Conservation (phyloP, 768 basidiomycete genomes). For the Termitomyces sp. region DNA sequence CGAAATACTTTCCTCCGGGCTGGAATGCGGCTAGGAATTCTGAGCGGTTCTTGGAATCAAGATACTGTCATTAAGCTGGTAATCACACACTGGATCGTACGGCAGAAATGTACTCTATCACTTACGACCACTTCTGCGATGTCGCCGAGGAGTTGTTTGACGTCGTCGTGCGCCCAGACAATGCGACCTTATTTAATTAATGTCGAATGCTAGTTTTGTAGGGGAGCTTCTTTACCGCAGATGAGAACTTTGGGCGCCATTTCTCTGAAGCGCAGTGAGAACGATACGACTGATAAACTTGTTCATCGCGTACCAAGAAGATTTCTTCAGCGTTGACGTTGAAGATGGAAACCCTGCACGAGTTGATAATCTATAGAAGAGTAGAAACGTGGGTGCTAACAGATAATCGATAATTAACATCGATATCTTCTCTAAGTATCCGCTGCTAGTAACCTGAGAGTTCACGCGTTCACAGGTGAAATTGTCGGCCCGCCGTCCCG, state of each 20-base stretch:
- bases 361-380: slow-evolving; percentile 4
- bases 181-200: slow-evolving; percentile 50
- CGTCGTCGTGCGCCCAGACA: slow-evolving; percentile 80
- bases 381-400: background rate
- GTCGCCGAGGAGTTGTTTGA: slow-evolving; percentile 58
- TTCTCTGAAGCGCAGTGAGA: background rate
- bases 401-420: background rate
- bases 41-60: slow-evolving; percentile 59
- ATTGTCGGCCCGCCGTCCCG: background rate
- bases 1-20: slow-evolving; percentile 70
- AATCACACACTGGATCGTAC: background rate
- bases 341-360: background rate
- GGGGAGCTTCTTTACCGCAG: slow-evolving; percentile 19
- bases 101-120: slow-evolving; percentile 13
- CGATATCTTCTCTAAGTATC: no score
- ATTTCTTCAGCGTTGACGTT: background rate
- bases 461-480: background rate
- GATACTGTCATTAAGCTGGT: slow-evolving; percentile 25
- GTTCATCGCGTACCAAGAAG: background rate
- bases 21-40: slow-evolving; percentile 67
- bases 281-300: background rate
- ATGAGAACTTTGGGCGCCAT: slow-evolving; percentile 31
- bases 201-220: background rate
- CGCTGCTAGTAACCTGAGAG: no score
- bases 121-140: slow-evolving; percentile 79